Base-by-base conservation (phyloP, 2,329 filamentous ascomycete genomes). In the Aspergillus transmontanensis region DNA sequence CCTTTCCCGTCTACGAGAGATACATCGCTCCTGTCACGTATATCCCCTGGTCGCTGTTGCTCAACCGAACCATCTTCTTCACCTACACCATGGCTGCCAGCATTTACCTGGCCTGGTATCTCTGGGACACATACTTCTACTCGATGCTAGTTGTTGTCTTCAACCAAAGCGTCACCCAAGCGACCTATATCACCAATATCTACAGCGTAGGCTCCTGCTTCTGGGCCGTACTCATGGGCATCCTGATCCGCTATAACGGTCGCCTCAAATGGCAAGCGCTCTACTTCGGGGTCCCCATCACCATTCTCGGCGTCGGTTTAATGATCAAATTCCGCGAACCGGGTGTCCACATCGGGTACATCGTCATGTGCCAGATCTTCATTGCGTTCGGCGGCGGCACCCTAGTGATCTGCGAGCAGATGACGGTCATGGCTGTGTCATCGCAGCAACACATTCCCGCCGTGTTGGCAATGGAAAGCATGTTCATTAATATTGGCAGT, bases 251-350 rank as follows among this genome's bases (percentile, higher is more conserved):
- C 56, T 74, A 69, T 34, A 84, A 81, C 11, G 82, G 82, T 21
- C 81, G 78, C 43, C 85, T 85, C 78, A 87, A 87, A 73, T 82
- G 59, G 59, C 32, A 78, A 63, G 69, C 83, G 6, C 73, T 85
- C 4, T 84, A 75, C 71, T 84, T 85, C 60, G 85, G 81, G 16
- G 73, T 85, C 0, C 85, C 85, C 0, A 68, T 86, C 6, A 81
- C 80, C 62, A 78, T 85, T 14, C 77, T 87, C 0, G 84, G 83
- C 1, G 79, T 82, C 2, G 84, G 83, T 0, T 75, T 87, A 10
- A 85, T 87, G 83, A 84, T 87, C 65, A 74, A 84, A 56, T 87
- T 86, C 78, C 83, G 85, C 10, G 79, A 82, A 48, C 78, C 83
- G 6, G 76, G 82, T 36, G 75, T 80, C 10, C 74, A 80, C 36